These are phyloP conservation scores for Coemansia sp. DNA, from an alignment of 192 early-diverging fungal genomes.

Conservation along the genomic window DNA sequence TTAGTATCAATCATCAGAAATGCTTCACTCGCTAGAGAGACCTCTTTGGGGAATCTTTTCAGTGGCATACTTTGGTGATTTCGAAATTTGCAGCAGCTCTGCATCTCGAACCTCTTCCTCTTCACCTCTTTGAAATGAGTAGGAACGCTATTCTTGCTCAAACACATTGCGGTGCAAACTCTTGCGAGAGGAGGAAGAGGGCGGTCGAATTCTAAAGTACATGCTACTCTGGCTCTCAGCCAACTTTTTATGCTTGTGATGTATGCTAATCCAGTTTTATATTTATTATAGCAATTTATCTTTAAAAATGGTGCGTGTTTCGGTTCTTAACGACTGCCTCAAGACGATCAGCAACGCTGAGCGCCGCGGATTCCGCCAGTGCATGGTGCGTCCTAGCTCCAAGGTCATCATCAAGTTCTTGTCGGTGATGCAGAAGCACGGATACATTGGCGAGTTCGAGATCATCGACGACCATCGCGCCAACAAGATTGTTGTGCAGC, in stretches of 20 bases:
- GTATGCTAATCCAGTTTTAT: too few relatives aligned
- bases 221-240: too few relatives aligned
- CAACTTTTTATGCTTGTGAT: too few relatives aligned
- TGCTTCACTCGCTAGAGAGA: not conserved
- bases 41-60: not conserved
- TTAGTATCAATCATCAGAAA: slow-evolving; percentile 1
- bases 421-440: slow-evolving; percentile 98
- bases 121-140: not conserved
- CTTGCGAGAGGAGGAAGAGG: too few relatives aligned
- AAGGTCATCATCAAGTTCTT: slow-evolving; percentile 99
- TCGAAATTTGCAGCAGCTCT: not conserved
- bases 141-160: not conserved
- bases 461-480: slow-evolving; percentile 97
- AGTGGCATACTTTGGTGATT: slow-evolving; percentile 1
- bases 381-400: slow-evolving; percentile 93
- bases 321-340: slow-evolving; percentile 95
- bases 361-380: slow-evolving; percentile 97
- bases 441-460: slow-evolving; percentile 99
- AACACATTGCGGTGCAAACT: too few relatives aligned
- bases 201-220: too few relatives aligned
- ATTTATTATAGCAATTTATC: too few relatives aligned
- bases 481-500: slow-evolving; percentile 98
- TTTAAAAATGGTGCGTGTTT: slow-evolving; percentile 91
- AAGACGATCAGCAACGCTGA: slow-evolving; percentile 99
- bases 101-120: not conserved